A percentile compares a stretch with the other conserved stretches of the same genome.
phyloP scores from a whole-genome alignment of 768 basidiomycete species.

The Rhodotorula babjevae region DNA sequence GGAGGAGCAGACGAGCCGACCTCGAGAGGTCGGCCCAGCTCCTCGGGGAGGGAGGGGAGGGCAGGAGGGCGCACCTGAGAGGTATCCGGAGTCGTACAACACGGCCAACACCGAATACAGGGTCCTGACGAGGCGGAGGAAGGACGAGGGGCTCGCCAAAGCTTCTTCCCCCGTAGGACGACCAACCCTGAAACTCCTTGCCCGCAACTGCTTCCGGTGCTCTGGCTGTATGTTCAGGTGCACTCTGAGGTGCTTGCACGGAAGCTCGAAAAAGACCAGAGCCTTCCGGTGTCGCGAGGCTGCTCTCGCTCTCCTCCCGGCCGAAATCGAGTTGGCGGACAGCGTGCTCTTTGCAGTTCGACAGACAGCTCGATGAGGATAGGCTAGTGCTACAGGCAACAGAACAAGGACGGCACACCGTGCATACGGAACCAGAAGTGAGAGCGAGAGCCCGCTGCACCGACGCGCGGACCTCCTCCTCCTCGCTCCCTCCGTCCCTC shows the following conservation, averaged over 20 bases:
- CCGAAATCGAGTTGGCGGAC: not conserved
- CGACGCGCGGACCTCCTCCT: not conserved
- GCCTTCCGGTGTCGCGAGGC: too few species aligned
- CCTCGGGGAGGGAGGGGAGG: not conserved
- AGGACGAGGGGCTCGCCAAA: too few species aligned
- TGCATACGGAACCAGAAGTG: not conserved
- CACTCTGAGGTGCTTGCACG: too few species aligned
- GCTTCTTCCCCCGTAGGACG: too few species aligned
- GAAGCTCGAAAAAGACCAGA: too few species aligned
- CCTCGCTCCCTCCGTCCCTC: not conserved
- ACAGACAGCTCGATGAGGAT: not conserved
- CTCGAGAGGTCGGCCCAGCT: too few species aligned
- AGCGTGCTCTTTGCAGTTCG: not conserved
- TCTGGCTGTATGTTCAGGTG: too few species aligned
- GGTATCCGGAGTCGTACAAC: not conserved
- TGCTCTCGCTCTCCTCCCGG: too few species aligned
- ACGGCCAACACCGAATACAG: not conserved
- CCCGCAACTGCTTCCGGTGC: too few species aligned
- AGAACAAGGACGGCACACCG: not conserved
- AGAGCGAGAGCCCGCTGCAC: not conserved
- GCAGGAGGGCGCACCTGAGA: not conserved
- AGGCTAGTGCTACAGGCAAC: not conserved
- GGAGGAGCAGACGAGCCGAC: too few species aligned
- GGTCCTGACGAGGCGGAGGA: too few species aligned
- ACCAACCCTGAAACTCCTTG: too few species aligned